Conservation (phyloP, 805 yeast species). For the Pichia rugopelliculosa region DNA sequence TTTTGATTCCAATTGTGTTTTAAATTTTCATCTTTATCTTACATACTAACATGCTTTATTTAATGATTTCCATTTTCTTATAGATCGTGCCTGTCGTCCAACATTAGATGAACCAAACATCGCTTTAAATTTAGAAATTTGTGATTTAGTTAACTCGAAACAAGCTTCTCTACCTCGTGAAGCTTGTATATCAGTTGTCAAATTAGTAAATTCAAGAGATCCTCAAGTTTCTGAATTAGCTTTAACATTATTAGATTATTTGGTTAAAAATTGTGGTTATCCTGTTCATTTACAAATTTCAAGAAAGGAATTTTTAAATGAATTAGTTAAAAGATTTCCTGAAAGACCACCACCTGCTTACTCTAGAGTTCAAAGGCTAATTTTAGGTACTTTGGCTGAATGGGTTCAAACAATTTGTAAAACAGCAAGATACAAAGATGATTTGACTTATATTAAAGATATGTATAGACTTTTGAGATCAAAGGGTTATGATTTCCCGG, state of each 20-base stretch:
- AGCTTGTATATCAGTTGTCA: constrained; percentile 82
- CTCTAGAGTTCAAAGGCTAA: constrained; percentile 73
- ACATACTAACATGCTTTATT: constrained; percentile 8
- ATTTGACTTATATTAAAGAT: constrained; percentile 84
- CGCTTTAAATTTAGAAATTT: constrained; percentile 81
- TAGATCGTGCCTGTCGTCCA: constrained; percentile 75
- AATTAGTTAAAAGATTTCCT: constrained; percentile 86
- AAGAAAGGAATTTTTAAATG: constrained; percentile 89
- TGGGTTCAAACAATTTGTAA: constrained; percentile 95
- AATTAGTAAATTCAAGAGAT: constrained; percentile 72
- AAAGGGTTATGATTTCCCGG: constrained; percentile 93
- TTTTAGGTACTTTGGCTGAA: constrained; percentile 88
- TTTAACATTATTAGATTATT: constrained; percentile 61
- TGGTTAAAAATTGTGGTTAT: constrained; percentile 96
- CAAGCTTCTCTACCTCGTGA: constrained; percentile 89
- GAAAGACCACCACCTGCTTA: constrained; percentile 88
- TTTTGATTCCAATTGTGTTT: not conserved
- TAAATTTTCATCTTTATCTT: not conserved
- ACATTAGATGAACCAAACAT: constrained; percentile 80
- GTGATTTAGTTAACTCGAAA: constrained; percentile 87
- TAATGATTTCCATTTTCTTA: not conserved
- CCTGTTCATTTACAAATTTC: constrained; percentile 94
- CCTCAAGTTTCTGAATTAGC: constrained; percentile 82
- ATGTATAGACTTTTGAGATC: constrained; percentile 87
- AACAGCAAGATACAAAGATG: constrained; percentile 84